A percentile compares a stretch with the other conserved stretches of the same genome.
Conservation (phyloP, 768 basidiomycete species). For the Agrocybe praecox region DNA sequence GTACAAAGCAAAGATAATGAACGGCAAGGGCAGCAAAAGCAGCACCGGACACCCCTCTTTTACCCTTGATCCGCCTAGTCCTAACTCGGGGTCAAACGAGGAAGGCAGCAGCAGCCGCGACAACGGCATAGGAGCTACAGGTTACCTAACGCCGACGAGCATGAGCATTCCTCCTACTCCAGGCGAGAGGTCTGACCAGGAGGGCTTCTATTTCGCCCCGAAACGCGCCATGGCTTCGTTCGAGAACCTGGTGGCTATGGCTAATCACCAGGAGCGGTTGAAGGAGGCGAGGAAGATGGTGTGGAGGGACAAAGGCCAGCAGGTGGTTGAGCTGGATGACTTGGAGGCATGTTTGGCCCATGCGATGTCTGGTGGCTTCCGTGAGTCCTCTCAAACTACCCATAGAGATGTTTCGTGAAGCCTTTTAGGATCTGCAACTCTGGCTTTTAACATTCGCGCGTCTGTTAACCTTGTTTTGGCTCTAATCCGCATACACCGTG, state of each 20-base stretch:
- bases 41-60: background rate
- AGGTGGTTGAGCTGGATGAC: constrained; percentile 65
- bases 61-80: background rate
- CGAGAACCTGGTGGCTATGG: constrained; percentile 82
- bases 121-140: constrained; percentile 7
- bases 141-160: constrained; percentile 5
- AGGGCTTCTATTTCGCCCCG: constrained; percentile 43
- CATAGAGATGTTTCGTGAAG: background rate
- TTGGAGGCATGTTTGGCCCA: constrained; percentile 71
- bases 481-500: constrained; percentile 68
- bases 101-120: background rate
- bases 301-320: constrained; percentile 81
- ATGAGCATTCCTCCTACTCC: constrained; percentile 15
- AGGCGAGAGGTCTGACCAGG: constrained; percentile 16
- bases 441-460: constrained; percentile 83
- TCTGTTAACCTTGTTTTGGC: constrained; percentile 81
- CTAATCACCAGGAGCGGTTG: constrained; percentile 79
- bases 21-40: background rate
- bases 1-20: background rate
- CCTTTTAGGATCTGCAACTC: constrained; percentile 68
- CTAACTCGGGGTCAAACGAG: background rate
- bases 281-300: constrained; percentile 77
- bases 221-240: constrained; percentile 71
- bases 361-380: constrained; percentile 67
- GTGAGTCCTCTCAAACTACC: constrained; percentile 46